Conservation (phyloP, 257 asterid species). For the Plantago major region DNA sequence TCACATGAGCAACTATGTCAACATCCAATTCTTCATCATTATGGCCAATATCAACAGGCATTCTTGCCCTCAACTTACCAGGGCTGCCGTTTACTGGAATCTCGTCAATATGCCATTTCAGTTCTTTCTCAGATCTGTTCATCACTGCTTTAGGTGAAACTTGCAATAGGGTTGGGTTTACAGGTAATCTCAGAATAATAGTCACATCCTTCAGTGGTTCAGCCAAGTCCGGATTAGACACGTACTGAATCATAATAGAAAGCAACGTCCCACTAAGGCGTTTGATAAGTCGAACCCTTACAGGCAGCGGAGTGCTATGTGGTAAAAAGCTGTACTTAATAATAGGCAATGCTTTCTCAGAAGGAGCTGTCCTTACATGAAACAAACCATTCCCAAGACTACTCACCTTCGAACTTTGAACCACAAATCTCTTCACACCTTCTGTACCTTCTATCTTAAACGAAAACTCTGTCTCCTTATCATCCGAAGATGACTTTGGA, state of each 20-base stretch:
- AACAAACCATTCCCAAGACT: conserved; percentile 79
- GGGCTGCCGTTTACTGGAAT: conserved; percentile 74
- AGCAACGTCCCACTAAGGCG: conserved; percentile 88
- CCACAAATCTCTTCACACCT: conserved; percentile 76
- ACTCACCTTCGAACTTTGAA: conserved; percentile 71
- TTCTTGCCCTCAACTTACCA: conserved; percentile 77
- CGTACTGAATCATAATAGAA: conserved; percentile 85
- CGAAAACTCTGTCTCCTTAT: conserved; percentile 80
- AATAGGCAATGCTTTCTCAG: conserved; percentile 70
- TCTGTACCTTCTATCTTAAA: conserved; percentile 78
- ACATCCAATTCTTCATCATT: conserved; percentile 75
- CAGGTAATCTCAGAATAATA: conserved; percentile 73
- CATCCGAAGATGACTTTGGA: conserved; percentile 49
- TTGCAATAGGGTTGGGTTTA: conserved; percentile 73
- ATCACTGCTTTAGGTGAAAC: conserved; percentile 89
- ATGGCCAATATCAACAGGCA: conserved; percentile 74
- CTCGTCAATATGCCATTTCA: conserved; percentile 90
- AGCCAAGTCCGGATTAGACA: conserved; percentile 65
- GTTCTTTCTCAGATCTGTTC: conserved; percentile 84
- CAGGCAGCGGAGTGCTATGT: conserved; percentile 74
- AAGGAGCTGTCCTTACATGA: conserved; percentile 74
- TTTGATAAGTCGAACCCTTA: conserved; percentile 78
- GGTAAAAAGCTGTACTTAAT: conserved; percentile 74
- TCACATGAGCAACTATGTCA: conserved; percentile 65
- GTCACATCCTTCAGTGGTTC: conserved; percentile 75